These are phyloP conservation scores for Diaporthe destruens DNA, from an alignment of 2,329 filamentous ascomycete species.

Conservation along the genomic window DNA sequence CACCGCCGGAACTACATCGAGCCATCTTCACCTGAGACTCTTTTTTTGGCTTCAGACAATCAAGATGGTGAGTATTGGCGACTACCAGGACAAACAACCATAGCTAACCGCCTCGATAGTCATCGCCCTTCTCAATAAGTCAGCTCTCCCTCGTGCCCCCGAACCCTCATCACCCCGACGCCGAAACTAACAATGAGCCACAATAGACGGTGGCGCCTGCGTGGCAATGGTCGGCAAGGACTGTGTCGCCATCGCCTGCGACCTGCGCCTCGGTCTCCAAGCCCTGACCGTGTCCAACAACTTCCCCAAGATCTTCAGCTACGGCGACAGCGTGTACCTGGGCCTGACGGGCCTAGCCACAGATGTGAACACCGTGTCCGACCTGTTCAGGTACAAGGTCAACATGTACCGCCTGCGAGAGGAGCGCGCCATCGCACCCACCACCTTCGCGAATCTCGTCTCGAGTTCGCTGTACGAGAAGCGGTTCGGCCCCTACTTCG, in stretches of 20 bases:
- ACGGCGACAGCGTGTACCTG: constrained; percentile 89
- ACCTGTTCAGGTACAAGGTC: constrained; percentile 99
- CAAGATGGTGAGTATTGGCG: constrained; percentile 51
- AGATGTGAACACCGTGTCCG: constrained; percentile 92
- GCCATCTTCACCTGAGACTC: neutral
- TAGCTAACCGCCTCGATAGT: constrained; percentile 65
- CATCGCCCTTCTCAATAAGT: constrained; percentile 97
- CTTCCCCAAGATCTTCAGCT: constrained; percentile 99
- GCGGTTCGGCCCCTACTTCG: constrained; percentile 96
- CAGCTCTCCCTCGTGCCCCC: constrained; percentile 52
- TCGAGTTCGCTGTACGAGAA: constrained; percentile 92
- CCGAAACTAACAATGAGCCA: constrained; percentile 43
- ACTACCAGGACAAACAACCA: constrained; percentile 38
- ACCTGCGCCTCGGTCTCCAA: constrained; percentile 96
- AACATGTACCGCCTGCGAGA: constrained; percentile 99
- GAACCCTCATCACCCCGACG: constrained; percentile 34
- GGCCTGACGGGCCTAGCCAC: constrained; percentile 96
- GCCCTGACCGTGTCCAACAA: constrained; percentile 98
- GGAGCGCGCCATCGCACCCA: constrained; percentile 94
- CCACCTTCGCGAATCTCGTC: constrained; percentile 97
- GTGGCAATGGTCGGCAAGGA: constrained; percentile 99
- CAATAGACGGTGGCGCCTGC: constrained; percentile 85
- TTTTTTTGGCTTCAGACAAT: constrained; percentile 25
- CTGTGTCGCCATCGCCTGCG: constrained; percentile 99
- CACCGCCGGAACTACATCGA: neutral